Evolutionary conservation across 768 basidiomycete species (phyloP).

Genomic region (Tricholoma hemisulphureum): DNA sequence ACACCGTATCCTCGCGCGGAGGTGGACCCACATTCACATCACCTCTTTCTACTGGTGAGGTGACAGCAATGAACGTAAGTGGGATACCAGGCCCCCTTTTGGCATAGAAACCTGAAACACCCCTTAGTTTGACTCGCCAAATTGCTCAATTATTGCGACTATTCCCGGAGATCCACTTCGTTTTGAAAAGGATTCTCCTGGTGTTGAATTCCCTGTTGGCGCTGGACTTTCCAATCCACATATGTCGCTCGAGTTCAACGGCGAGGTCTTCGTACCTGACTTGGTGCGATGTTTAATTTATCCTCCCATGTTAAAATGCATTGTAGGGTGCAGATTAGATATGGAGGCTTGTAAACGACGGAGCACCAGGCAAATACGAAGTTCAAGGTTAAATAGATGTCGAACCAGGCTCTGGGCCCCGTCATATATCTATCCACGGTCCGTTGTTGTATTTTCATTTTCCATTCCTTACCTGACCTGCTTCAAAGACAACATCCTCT

Average conservation of each 20-base stretch:
- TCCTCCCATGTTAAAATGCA: background rate
- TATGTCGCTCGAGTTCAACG: slow-evolving; percentile 55
- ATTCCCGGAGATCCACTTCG: slow-evolving; percentile 37
- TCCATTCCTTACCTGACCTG: background rate
- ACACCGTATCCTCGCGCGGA: slow-evolving; percentile 48
- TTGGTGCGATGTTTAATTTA: slow-evolving; percentile 41
- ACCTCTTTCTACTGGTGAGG: slow-evolving; percentile 52
- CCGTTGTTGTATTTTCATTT: background rate
- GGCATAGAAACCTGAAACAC: background rate
- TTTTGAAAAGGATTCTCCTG: slow-evolving; percentile 34
- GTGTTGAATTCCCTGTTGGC: slow-evolving; percentile 50
- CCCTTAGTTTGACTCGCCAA: slow-evolving; percentile 36
- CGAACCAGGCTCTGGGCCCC: slow-evolving; percentile 63
- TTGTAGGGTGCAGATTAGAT: slow-evolving; percentile 64
- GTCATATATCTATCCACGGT: slow-evolving; percentile 45
- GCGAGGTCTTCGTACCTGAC: slow-evolving; percentile 64
- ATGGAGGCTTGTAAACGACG: slow-evolving; percentile 56
- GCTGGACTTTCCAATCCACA: slow-evolving; percentile 58
- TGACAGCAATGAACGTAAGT: slow-evolving; percentile 55
- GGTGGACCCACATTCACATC: slow-evolving; percentile 48
- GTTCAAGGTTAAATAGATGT: slow-evolving; percentile 63
- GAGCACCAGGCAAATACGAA: slow-evolving; percentile 42
- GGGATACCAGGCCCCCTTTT: background rate
- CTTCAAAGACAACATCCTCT: slow-evolving; percentile 44
- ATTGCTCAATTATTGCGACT: slow-evolving; percentile 35